phyloP scores from a whole-genome alignment of 805 yeast species.

The Wickerhamomyces ciferrii region DNA sequence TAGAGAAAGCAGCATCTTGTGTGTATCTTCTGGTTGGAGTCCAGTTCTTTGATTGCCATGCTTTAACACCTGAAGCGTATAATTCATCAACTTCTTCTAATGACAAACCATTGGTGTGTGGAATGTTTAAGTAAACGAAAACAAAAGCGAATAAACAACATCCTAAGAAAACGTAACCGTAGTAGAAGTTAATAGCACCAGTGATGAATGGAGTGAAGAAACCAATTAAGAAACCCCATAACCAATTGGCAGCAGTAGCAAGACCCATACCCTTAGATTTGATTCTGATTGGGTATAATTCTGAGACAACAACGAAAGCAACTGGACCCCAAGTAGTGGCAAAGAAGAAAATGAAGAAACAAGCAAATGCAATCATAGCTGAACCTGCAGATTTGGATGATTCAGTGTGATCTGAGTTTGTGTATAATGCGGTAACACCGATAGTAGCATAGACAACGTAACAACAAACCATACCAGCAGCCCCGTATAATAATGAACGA shows the following conservation, averaged over 20 bases:
- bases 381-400: constrained; percentile 54
- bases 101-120: constrained; percentile 77
- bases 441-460: constrained; percentile 48
- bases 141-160: constrained; percentile 53
- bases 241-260: constrained; percentile 59
- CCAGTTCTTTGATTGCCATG: constrained; percentile 48
- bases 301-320: constrained; percentile 59
- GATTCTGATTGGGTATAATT: constrained; percentile 69
- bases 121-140: constrained; percentile 68
- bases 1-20: constrained; percentile 18
- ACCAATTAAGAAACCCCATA: constrained; percentile 65
- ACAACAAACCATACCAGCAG: constrained; percentile 42
- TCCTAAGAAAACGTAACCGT: constrained; percentile 63
- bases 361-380: constrained; percentile 66
- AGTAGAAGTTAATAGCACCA: constrained; percentile 58
- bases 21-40: constrained; percentile 35
- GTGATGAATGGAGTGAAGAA: constrained; percentile 72
- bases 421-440: constrained; percentile 45
- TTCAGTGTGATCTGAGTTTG: constrained; percentile 38
- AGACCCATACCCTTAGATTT: constrained; percentile 52
- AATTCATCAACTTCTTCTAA: constrained; percentile 79
- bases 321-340: constrained; percentile 76
- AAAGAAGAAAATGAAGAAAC: constrained; percentile 65
- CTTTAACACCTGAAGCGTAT: constrained; percentile 36
- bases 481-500: constrained; percentile 42